Base-by-base conservation (phyloP, 2,329 filamentous ascomycete species). In the Helicocarpus griseus region DNA sequence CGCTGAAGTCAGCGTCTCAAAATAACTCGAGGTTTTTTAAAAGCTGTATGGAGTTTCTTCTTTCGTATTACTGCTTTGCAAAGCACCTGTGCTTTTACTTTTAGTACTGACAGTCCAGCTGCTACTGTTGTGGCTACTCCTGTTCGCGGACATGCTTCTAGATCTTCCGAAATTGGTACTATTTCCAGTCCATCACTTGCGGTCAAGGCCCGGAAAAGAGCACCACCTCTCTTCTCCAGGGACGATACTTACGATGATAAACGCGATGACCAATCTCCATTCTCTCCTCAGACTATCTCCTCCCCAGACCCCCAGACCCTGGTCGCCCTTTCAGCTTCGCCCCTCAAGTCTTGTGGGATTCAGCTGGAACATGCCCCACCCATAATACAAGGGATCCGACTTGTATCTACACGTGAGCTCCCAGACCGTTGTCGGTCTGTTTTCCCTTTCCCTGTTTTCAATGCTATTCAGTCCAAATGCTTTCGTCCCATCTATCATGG, bases 381-480 rank as follows among this genome's bases (percentile, higher is more conserved):
- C 1, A 62, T 73, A 1, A 70, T 79, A 41, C 77, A 80, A 64
- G 83, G 82, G 0, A 82, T 86, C 54, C 69, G 72, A 36, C 73
- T 86, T 13, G 69, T 86, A 14, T 74, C 80, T 13, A 73, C 77
- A 1, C 71, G 78, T 53, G 73, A 77, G 9, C 70, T 93, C 1
- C 83, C 87, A 2, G 84, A 90, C 66, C 79, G 77, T 35, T 81
- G 89, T 57, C 79, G 81, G 21, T 69, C 78, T 1, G 65, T 91
- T 0, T 94, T 93, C 59, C 77, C 82, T 0, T 93, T 86, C 57
- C 77, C 81, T 1, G 67, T 85, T 0, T 89, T 95, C 71, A 95
- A 94, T 63, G 86, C 84, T 5, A 78, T 91, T 0, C 88, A 94
- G 61, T 93, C 88, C 0, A 88, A 84, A 62, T 89, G 85, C 60